Conservation (phyloP, 208 protist genomes). For the Acanthamoeba castellanii region DNA sequence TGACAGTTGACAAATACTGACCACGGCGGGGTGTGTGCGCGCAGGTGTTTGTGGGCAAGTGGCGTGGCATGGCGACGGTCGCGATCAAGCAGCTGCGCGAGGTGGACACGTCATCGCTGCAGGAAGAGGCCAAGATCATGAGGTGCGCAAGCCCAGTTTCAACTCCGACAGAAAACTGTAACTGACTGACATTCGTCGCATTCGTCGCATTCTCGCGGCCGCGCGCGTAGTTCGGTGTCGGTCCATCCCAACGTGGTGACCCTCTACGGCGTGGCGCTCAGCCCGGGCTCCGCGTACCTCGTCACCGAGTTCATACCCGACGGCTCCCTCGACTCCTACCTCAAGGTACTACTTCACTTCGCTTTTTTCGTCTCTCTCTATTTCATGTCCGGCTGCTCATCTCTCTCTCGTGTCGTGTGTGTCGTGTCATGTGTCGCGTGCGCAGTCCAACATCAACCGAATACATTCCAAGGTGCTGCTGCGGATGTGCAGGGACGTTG, state of each 20-base stretch:
- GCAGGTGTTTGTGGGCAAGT: constrained; percentile 39
- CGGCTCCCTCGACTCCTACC: constrained; percentile 57
- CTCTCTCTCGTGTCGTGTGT: not conserved
- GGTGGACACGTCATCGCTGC: constrained; percentile 37
- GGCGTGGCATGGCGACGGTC: not conserved
- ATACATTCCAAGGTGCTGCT: not conserved
- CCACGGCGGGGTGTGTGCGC: not conserved
- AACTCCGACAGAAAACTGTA: not conserved
- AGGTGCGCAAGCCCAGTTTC: not conserved
- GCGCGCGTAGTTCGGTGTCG: not conserved
- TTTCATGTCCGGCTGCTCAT: not conserved
- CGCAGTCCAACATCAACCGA: constrained; percentile 47
- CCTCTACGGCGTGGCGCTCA: constrained; percentile 48
- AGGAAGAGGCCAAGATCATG: constrained; percentile 47
- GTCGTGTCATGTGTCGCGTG: not conserved
- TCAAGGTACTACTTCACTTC: not conserved
- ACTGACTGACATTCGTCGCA: no score
- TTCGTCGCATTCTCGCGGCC: not conserved
- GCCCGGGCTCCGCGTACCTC: not conserved
- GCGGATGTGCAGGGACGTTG: not conserved
- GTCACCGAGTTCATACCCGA: constrained; percentile 68
- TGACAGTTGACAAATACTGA: not conserved
- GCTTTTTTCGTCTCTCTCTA: not conserved
- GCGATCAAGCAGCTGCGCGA: constrained; percentile 41
- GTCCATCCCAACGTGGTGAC: constrained; percentile 71